A percentile compares a stretch with the other conserved stretches of the same genome.
Evolutionary conservation across 768 basidiomycete species (phyloP).

Genomic region (Cyclocybe cylindracea): DNA sequence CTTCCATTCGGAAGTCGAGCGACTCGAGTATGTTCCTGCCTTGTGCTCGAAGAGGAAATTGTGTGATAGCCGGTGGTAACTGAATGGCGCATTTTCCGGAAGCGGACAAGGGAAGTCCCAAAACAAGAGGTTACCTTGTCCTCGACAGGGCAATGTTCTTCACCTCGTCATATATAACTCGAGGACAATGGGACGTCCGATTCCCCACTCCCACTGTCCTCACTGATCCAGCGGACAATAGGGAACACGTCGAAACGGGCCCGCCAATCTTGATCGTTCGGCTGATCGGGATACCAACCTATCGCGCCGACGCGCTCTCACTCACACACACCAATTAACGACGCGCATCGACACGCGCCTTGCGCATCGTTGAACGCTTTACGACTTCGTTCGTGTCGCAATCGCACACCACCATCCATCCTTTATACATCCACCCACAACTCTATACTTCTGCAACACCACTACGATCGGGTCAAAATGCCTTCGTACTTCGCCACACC

Average conservation of each 20-base stretch:
- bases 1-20: background rate
- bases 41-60: conserved; percentile 19
- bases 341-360: background rate
- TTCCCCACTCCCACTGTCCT: conserved; percentile 1
- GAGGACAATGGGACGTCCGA: conserved; percentile 15
- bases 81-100: conserved; percentile 11
- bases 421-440: background rate
- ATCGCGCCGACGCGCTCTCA: background rate
- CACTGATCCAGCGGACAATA: conserved; percentile 13
- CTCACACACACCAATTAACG: background rate
- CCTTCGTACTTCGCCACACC: conserved; percentile 50
- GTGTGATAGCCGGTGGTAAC: background rate
- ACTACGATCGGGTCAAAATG: conserved; percentile 32
- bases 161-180: conserved; percentile 30
- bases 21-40: conserved; percentile 6
- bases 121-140: conserved; percentile 33
- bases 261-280: background rate
- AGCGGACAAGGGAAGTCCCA: conserved; percentile 32
- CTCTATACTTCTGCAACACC: background rate
- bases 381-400: conserved; percentile 12
- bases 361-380: background rate
- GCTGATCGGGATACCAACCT: conserved; percentile 3
- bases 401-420: conserved; percentile 2
- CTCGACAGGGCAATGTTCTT: conserved; percentile 11
- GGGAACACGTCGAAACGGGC: background rate